Conservation (phyloP, 768 basidiomycete species). For the Cubamyces sp. region DNA sequence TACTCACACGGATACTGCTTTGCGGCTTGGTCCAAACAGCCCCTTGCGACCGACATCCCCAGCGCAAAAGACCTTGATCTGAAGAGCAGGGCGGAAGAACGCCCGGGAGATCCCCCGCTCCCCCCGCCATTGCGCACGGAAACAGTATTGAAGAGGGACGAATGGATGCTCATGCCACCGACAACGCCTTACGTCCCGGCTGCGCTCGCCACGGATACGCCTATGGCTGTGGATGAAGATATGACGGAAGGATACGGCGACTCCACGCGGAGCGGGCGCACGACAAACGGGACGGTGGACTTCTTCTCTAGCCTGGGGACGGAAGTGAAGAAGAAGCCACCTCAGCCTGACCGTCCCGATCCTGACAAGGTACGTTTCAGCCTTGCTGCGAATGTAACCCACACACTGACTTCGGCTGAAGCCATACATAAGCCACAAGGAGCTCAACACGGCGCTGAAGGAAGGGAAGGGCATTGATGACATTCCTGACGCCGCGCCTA, state of each 20-base stretch:
- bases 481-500: slow-evolving; percentile 47
- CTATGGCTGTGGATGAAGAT: slow-evolving; percentile 46
- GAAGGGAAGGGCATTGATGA: slow-evolving; percentile 45
- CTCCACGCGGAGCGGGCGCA: slow-evolving; percentile 46
- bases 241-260: slow-evolving; percentile 73
- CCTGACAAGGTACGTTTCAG: slow-evolving; percentile 65
- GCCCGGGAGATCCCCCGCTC: slow-evolving; percentile 49
- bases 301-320: slow-evolving; percentile 90
- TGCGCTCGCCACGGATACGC: slow-evolving; percentile 30
- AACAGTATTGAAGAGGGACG: slow-evolving; percentile 65
- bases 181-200: slow-evolving; percentile 33
- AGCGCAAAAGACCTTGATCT: slow-evolving; percentile 72
- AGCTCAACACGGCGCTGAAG: slow-evolving; percentile 63
- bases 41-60: slow-evolving; percentile 74
- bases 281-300: slow-evolving; percentile 66
- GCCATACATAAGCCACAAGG: slow-evolving; percentile 62
- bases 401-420: slow-evolving; percentile 35
- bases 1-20: too few species aligned
- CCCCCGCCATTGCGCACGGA: slow-evolving; percentile 51
- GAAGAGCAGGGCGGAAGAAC: slow-evolving; percentile 57
- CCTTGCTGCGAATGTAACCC: neutral
- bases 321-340: slow-evolving; percentile 68
- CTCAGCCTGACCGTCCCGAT: slow-evolving; percentile 59
- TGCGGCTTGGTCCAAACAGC: slow-evolving; percentile 39
- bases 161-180: slow-evolving; percentile 81